Evolutionary conservation across 306 rosid genomes (phyloP), one percentile per base, ranked within the genome.

Genomic region (Elaeagnus macrophylla): DNA sequence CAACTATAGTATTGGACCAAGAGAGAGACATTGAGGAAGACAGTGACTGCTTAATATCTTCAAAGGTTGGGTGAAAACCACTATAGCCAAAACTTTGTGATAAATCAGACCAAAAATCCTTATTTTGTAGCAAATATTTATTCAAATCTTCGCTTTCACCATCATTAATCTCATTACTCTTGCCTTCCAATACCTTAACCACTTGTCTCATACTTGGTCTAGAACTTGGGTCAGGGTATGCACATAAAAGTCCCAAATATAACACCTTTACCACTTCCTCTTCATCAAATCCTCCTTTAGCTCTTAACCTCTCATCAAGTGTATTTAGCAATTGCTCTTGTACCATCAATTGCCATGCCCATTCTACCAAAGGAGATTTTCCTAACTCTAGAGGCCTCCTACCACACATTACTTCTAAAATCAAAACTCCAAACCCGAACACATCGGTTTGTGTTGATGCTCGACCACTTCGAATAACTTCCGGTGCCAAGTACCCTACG

Each of bases 191-290:
- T 20, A 90, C 17, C 14, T 72, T 78, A 78, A 81, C 72, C 9
- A 72, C 82, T 69, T 83, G 94, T 65, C 95, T 81, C 86, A 86
- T 83, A 13, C 68, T 70, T n/a, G 94, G 95, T 45, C 97, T 76
- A 1, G 77, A 54, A 46, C 61, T 78, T 51, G 86, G 83, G 7
- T 90, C 83, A 12, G 81, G 83, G 16, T 86, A 77, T 2, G 83
- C 88, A 68, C 95, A 86, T 65, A 86, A 50, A 81, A 83, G 62
- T 7, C 95, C 97, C 81, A 90, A 72, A n/a, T 83, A 73, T 6
- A 90, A 37, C 16, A 82, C 70, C 35, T 71, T 76, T 67, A 74
- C 86, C 12, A 80, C 62, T 66, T 81, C 83, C 49, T 80, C 81
- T 65, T 50, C 72, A 44, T 17, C 65, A 54, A 67, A 66, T 15